These are phyloP conservation scores for Penicillium ochrochloron DNA, from an alignment of 495 filamentous ascomycete species.

Conservation along the genomic window DNA sequence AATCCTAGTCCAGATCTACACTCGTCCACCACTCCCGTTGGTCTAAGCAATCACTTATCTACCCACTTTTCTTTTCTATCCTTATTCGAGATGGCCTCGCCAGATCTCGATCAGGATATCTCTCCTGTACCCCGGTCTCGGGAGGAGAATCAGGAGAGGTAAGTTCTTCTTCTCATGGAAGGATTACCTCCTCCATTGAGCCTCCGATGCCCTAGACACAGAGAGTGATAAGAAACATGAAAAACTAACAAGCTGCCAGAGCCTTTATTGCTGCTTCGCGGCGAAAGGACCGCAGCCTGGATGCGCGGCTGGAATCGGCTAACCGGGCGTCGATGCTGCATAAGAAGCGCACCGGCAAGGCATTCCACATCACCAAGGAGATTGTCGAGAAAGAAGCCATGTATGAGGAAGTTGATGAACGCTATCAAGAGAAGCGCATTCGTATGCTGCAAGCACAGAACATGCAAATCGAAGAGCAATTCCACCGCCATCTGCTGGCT, in stretches of 20 bases:
- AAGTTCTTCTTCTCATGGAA: conserved; percentile 27
- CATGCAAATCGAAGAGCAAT: conserved; percentile 48
- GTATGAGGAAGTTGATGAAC: conserved; percentile 95
- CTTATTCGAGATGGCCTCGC: conserved; percentile 28
- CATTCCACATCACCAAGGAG: conserved; percentile 80
- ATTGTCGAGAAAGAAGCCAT: conserved; percentile 93
- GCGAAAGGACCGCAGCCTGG: conserved; percentile 83
- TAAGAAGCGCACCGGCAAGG: conserved; percentile 84
- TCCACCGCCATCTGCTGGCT: conserved; percentile 46
- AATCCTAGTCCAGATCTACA: conserved; percentile 2
- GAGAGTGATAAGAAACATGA: background rate
- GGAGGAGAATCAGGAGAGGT: conserved; percentile 93
- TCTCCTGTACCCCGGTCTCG: conserved; percentile 46
- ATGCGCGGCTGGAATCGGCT: conserved; percentile 89
- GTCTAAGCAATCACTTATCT: background rate
- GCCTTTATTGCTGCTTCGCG: conserved; percentile 96
- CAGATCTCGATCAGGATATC: conserved; percentile 42
- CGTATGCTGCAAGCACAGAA: conserved; percentile 50
- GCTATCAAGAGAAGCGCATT: conserved; percentile 50
- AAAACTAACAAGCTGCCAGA: conserved; percentile 43
- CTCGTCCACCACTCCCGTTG: background rate
- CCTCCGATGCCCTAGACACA: background rate
- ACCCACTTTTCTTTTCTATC: conserved; percentile 3
- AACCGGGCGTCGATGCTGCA: conserved; percentile 87
- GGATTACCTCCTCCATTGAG: conserved; percentile 5